These are phyloP conservation scores for Vigna angularis DNA, from an alignment of 306 rosid species.

Conservation along the genomic window DNA sequence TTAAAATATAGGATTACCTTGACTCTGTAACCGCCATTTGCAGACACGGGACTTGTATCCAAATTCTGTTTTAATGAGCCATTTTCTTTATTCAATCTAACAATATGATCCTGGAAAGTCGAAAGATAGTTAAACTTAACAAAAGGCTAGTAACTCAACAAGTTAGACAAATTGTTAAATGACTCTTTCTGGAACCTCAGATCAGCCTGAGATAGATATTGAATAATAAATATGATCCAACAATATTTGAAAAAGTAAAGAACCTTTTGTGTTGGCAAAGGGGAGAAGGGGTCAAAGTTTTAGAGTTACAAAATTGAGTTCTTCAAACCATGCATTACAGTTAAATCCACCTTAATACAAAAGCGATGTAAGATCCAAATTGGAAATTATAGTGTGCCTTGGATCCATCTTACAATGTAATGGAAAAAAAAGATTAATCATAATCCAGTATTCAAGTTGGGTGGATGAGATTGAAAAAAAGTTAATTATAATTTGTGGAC, in stretches of 20 bases:
- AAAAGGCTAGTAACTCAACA: conserved; percentile 25
- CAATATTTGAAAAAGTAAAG: conserved; percentile 26
- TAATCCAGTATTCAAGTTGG: conserved; percentile 21
- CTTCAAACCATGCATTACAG: conserved; percentile 28
- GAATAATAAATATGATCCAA: background rate
- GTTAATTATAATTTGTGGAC: conserved; percentile 8
- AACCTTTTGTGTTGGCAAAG: conserved; percentile 10
- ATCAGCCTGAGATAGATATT: conserved; percentile 22
- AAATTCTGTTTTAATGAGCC: conserved; percentile 78
- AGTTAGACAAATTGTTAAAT: conserved; percentile 14
- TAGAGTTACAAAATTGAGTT: background rate
- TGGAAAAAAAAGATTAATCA: conserved; percentile 25
- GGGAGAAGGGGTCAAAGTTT: conserved; percentile 1
- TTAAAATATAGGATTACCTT: conserved; percentile 55
- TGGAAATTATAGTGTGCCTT: background rate
- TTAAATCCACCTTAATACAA: conserved; percentile 38
- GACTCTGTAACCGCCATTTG: conserved; percentile 55
- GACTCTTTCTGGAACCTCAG: background rate
- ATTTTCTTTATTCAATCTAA: conserved; percentile 78
- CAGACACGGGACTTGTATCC: conserved; percentile 63
- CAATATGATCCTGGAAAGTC: conserved; percentile 73
- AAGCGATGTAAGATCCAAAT: conserved; percentile 26
- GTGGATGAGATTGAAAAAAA: background rate
- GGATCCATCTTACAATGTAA: background rate
- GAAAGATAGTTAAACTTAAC: conserved; percentile 39